Evolutionary conservation across 371 early-diverging fungal genomes (phyloP).

Genomic region (Mucor piriformis): DNA sequence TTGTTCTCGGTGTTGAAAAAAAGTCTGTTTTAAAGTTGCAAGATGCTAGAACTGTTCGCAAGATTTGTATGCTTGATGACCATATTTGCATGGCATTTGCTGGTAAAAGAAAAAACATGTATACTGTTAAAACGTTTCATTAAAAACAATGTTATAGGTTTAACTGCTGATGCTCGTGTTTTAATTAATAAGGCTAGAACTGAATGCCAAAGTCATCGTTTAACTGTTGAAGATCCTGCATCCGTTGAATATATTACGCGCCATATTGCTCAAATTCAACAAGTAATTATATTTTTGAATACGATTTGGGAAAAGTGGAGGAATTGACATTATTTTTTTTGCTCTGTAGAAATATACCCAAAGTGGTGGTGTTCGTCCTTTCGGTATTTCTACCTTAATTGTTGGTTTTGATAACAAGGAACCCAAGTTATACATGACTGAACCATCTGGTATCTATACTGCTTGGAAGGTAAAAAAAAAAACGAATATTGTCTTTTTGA

Average conservation of each 20-base stretch:
- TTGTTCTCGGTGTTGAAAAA: conserved; percentile 97
- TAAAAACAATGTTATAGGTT: conserved; percentile 65
- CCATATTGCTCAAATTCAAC: conserved; percentile 96
- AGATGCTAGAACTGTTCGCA: conserved; percentile 95
- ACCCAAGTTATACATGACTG: conserved; percentile 97
- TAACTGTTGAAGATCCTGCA: conserved; percentile 97
- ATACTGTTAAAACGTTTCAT: too few relatives aligned
- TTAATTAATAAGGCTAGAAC: conserved; percentile 96
- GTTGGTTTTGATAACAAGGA: conserved; percentile 90
- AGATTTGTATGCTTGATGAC: conserved; percentile 95
- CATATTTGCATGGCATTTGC: conserved; percentile 97
- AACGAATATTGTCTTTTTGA: neutral
- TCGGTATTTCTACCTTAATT: conserved; percentile 98
- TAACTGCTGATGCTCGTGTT: conserved; percentile 97
- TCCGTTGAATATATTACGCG: conserved; percentile 98
- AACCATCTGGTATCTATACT: conserved; percentile 99
- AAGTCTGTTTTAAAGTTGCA: conserved; percentile 95
- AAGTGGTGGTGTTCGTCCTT: conserved; percentile 98
- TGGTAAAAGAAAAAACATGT: too few relatives aligned
- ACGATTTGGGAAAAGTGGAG: neutral
- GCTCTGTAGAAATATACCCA: conserved; percentile 94
- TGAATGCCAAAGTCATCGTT: conserved; percentile 96
- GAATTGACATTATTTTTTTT: neutral
- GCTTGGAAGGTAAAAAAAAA: conserved; percentile 86
- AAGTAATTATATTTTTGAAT: conserved; percentile 56